Base-by-base conservation (phyloP, 1,284 basidiomycete genomes). In the Cryptococcus maquisensis region DNA sequence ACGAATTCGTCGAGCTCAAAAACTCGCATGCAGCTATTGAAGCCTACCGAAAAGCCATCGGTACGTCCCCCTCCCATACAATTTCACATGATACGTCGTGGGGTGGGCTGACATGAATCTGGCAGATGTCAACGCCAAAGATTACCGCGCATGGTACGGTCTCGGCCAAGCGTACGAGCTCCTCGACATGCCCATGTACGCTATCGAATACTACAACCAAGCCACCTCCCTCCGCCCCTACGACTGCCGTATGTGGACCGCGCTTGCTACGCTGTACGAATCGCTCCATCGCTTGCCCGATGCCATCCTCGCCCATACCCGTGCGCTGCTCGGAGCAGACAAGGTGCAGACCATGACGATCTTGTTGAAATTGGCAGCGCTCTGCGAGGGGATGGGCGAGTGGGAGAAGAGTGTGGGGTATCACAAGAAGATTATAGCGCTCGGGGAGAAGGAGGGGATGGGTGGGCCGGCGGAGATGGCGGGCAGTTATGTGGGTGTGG, bases 21-120 rank as follows among this genome's bases (percentile, higher is more conserved):
- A 98, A 99, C 76, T 91, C 91, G 16, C 94, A 98, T 79, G 95
- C 96, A 2, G 96, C 96, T 1, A 95, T 98, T 52, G 96, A 98
- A 76, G 90, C 93, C 26, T 99, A 98, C 77, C 83, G 96, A 47
- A 83, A 92, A 68, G 96, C 95, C 52, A 86, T 98, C 57, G 90
- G 92, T 92, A 73, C 56, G 87, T 16, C n/a, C 4, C 6, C 26
- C 46, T 20, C 5, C 21, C 45, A n/a, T n/a, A n/a, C 12, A 21
- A 42, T 18, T n/a, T 12, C 21, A 1, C 5, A 8, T 12, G 26
- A 32, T 52, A 21, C 47, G 6, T n/a, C n/a, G n/a, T n/a, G n/a
- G n/a, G n/a, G n/a, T 28, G 13, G 13, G 9, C 21, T 44, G 23
- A 10, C 20, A n/a, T 48, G 2, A 58, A 16, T 21, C 18, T 8